phyloP scores from a whole-genome alignment of 1,284 basidiomycete species.

The Pseudozyma thailandica region DNA sequence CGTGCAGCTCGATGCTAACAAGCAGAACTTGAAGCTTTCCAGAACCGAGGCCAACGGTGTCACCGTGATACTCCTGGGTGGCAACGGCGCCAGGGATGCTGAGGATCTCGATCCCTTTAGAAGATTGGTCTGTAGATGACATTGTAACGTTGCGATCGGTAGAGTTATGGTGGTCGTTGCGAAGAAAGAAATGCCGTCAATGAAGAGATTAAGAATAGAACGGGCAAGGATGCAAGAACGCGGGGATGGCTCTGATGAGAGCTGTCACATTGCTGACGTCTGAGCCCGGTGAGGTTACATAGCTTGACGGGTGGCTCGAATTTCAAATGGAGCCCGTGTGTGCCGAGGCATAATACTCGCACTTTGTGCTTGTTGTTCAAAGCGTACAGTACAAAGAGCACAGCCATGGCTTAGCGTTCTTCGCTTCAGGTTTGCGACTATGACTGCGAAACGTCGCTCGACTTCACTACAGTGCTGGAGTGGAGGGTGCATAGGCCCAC shows the following conservation, averaged over 20 bases:
- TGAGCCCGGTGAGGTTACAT: not conserved
- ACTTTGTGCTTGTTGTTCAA: too few species aligned
- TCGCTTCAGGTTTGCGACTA: too few species aligned
- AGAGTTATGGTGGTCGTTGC: too few species aligned
- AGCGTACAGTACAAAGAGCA: too few species aligned
- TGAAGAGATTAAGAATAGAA: not conserved
- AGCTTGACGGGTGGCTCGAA: not conserved
- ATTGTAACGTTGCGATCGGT: too few species aligned
- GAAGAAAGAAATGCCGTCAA: not conserved
- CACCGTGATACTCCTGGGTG: slow-evolving; percentile 49
- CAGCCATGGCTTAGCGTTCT: too few species aligned
- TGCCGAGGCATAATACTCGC: too few species aligned
- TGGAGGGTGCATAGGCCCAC: too few species aligned
- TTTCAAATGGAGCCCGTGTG: too few species aligned
- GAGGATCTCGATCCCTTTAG: slow-evolving; percentile 44
- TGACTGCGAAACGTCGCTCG: too few species aligned
- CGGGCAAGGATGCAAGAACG: not conserved
- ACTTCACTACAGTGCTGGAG: too few species aligned
- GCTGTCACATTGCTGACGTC: not conserved
- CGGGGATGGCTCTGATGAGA: not conserved
- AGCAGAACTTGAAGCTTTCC: slow-evolving; percentile 42
- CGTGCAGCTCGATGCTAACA: slow-evolving; percentile 44
- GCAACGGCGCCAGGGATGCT: slow-evolving; percentile 31
- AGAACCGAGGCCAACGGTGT: slow-evolving; percentile 38
- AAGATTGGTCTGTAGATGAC: slow-evolving; percentile 14